Evolutionary conservation across 371 early-diverging fungal species (phyloP), one percentile per base, ranked within the genome.

Genomic region (Neoconidiobolus thromboides): DNA sequence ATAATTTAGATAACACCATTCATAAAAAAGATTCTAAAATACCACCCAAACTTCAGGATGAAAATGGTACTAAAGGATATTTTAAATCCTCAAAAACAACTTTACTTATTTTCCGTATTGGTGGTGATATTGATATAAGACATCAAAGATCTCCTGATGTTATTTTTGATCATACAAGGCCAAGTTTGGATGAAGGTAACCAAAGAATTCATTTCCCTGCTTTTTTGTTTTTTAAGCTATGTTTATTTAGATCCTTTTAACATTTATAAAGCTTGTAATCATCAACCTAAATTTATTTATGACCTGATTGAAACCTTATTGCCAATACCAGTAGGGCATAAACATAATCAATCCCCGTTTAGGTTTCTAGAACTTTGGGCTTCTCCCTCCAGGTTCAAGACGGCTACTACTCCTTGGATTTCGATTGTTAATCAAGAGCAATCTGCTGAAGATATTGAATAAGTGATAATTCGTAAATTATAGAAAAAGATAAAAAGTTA

Each of bases 71-170:
- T 3, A 12, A 38, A 5, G 55, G 55, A 3, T 88, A 85, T 65
- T 90, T 92, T 62, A 75, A 81, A 64, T 83, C 83, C 62, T 85
- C 86, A 44, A 91, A 94, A 63, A 71, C 86, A 51, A 87, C 85
- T 40, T 74, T 87, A n/a, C 65, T 91, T 43, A 87, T 94, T 43
- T 91, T 94, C 70, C 76, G 92, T 69, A 85, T 82, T 72, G 85
- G 78, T 55, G 88, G 86, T 15, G 85, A 87, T 9, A 69, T 90
- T 53, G 93, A 93, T 54, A 71, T 94, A 51, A 70, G 92, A 43
- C 92, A 94, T 71, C 94, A 94, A 66, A 78, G 93, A 48, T 90
- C 82, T 66, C 85, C 94, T 7, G 94, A 94, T 67, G 89, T 87
- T 65, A 78, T 90, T 55, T 91, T 94, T 75, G 94, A 94, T 64